phyloP scores from a whole-genome alignment of 2,329 filamentous ascomycete genomes.

The Epichloe amarillans region DNA sequence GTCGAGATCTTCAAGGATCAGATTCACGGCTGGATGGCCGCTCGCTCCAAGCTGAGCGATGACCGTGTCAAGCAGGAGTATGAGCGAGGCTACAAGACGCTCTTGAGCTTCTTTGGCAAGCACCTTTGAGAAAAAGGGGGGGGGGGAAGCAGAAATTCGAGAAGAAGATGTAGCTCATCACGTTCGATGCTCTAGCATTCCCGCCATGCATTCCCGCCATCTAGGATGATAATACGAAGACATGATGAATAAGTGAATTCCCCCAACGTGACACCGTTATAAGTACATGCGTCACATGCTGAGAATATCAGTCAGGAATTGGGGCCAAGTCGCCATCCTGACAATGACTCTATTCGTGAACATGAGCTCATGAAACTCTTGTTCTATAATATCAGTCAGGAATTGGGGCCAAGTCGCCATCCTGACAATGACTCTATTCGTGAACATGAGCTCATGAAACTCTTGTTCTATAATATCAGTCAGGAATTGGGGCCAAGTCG shows the following conservation, averaged over 20 bases:
- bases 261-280: too few relatives aligned
- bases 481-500: background rate
- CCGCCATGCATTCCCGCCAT: too few relatives aligned
- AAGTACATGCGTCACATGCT: too few relatives aligned
- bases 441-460: background rate
- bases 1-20: constrained; percentile 55
- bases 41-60: constrained; percentile 45
- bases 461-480: background rate
- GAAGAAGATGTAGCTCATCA: too few relatives aligned
- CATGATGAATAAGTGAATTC: too few relatives aligned
- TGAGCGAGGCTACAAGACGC: constrained; percentile 44
- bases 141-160: background rate
- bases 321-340: background rate
- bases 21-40: constrained; percentile 64
- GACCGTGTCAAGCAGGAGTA: constrained; percentile 47
- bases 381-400: too few relatives aligned
- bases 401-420: background rate
- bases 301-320: background rate
- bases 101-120: constrained; percentile 44
- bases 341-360: background rate
- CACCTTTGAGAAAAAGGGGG: constrained; percentile 26
- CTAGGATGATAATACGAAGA: too few relatives aligned
- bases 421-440: background rate
- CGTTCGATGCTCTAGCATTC: too few relatives aligned
- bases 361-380: background rate